Evolutionary conservation across 306 rosid species (phyloP).

Genomic region (Vigna hirtella): DNA sequence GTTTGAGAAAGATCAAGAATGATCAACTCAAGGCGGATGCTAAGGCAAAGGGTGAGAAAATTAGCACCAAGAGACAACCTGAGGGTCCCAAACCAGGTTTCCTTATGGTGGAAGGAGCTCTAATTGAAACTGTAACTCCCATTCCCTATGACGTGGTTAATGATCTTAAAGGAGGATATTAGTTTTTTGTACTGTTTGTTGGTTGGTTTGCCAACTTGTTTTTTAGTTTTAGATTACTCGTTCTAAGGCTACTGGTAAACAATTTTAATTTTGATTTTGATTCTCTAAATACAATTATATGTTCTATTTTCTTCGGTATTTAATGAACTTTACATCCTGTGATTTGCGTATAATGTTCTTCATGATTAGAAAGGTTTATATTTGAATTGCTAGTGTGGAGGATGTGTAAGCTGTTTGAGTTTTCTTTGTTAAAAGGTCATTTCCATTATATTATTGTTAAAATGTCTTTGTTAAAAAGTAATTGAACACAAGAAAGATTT

Average conservation of each 20-base stretch:
- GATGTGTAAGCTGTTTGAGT: no score
- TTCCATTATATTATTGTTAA: no score
- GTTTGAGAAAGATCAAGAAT: slow-evolving; percentile 71
- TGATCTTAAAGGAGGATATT: slow-evolving; percentile 95
- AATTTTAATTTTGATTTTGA: neutral
- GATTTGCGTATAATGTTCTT: no score
- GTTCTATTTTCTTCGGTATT: no score
- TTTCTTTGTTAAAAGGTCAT: no score
- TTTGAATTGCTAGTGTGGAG: no score
- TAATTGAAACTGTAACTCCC: slow-evolving; percentile 90
- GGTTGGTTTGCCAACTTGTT: neutral
- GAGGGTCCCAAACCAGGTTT: slow-evolving; percentile 94
- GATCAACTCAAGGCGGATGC: slow-evolving; percentile 85
- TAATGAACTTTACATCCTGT: no score
- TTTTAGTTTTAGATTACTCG: slow-evolving; percentile 11
- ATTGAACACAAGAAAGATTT: no score
- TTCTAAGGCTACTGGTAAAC: neutral
- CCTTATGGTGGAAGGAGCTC: slow-evolving; percentile 81
- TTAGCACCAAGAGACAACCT: slow-evolving; percentile 92
- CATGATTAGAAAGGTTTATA: no score
- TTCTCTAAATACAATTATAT: no score
- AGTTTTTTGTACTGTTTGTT: slow-evolving; percentile 18
- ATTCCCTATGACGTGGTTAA: slow-evolving; percentile 97
- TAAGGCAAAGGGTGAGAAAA: slow-evolving; percentile 70
- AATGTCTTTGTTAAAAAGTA: no score